These are phyloP conservation scores for Arthromyces matolae DNA, from an alignment of 768 basidiomycete genomes.

Conservation along the genomic window DNA sequence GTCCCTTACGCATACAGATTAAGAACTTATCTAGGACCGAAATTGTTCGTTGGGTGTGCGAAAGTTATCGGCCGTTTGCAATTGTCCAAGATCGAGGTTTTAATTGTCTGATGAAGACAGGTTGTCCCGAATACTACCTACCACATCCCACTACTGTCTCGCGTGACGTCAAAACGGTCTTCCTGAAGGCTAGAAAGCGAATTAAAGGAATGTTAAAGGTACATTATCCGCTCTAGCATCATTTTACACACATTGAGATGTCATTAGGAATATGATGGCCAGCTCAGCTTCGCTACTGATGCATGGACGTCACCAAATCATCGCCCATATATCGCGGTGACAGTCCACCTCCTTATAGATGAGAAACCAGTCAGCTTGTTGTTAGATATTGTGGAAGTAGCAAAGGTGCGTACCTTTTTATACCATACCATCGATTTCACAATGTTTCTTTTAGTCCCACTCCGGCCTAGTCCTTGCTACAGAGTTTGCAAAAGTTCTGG, in stretches of 20 bases:
- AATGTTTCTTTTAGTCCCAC: too few species aligned
- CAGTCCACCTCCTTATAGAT: conserved; percentile 27
- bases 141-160: conserved; percentile 28
- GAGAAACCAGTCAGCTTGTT: conserved; percentile 19
- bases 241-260: background rate
- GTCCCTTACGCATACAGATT: background rate
- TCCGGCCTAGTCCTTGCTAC: conserved; percentile 30
- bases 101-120: too few species aligned
- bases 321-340: conserved; percentile 22
- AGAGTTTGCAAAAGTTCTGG: conserved; percentile 28
- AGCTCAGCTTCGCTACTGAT: conserved; percentile 30
- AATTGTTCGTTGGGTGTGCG: background rate
- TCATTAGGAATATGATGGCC: conserved; percentile 25
- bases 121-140: conserved; percentile 27
- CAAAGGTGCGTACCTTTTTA: background rate
- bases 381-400: conserved; percentile 38
- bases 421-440: too few species aligned
- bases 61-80: background rate
- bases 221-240: background rate
- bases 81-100: background rate
- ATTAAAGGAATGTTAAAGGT: conserved; percentile 29
- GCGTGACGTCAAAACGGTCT: conserved; percentile 25
- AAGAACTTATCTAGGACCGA: background rate
- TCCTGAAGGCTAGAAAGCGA: conserved; percentile 9
- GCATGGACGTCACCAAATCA: conserved; percentile 35